A percentile compares a stretch with the other conserved stretches of the same genome.
These are phyloP conservation scores for Aureobasidium sp. DNA, from an alignment of 2,329 filamentous ascomycete species.

Conservation along the genomic window DNA sequence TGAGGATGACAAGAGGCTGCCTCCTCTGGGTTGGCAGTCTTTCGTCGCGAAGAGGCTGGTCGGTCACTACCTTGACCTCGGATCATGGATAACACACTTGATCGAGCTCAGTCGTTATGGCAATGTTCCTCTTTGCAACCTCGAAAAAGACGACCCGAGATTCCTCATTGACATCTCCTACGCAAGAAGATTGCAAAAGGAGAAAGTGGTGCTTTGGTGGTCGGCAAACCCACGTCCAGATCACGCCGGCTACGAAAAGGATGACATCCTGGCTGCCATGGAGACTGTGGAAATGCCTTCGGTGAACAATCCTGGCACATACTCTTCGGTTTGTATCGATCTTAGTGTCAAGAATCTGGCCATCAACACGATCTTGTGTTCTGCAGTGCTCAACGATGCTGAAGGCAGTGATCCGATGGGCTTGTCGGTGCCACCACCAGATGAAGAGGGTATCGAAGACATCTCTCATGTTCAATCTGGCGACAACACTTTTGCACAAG, in stretches of 20 bases:
- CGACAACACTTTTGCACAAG: conserved; percentile 87
- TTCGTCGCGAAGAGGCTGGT: conserved; percentile 82
- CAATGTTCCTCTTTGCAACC: conserved; percentile 88
- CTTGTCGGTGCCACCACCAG: conserved; percentile 66
- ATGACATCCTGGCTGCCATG: conserved; percentile 75
- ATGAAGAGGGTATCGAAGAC: conserved; percentile 53
- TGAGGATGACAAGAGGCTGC: conserved; percentile 74
- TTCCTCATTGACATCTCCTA: conserved; percentile 96
- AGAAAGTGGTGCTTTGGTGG: conserved; percentile 96
- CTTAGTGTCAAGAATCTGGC: conserved; percentile 87
- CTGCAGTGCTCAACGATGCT: conserved; percentile 91
- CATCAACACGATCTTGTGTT: conserved; percentile 96
- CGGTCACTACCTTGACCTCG: conserved; percentile 85
- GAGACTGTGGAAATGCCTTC: conserved; percentile 88
- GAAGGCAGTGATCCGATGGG: conserved; percentile 83
- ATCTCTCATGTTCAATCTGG: conserved; percentile 59
- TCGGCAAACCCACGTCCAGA: conserved; percentile 79
- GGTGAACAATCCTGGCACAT: conserved; percentile 88
- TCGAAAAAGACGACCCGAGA: conserved; percentile 87
- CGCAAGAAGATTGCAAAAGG: conserved; percentile 79
- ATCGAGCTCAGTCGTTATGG: conserved; percentile 84
- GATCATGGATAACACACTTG: conserved; percentile 84
- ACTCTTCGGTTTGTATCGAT: conserved; percentile 93
- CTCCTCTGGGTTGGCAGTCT: conserved; percentile 87
- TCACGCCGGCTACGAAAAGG: conserved; percentile 90